Conservation (phyloP, 768 basidiomycete species). For the Lyophyllum atratum region DNA sequence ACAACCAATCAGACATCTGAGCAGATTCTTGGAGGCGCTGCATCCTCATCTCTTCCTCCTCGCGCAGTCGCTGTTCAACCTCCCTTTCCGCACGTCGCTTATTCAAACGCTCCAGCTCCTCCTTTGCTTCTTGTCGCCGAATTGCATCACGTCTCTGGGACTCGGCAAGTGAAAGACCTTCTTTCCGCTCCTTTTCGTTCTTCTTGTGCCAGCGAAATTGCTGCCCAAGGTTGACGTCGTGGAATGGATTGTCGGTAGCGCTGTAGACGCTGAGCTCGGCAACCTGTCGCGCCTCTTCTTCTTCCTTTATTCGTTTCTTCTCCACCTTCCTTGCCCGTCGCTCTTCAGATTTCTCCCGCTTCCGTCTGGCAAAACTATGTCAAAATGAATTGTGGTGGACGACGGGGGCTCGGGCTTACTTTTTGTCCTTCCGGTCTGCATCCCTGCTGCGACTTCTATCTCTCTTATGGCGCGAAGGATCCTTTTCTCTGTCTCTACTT, state of each 20-base stretch:
- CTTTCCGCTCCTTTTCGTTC: conserved; percentile 91
- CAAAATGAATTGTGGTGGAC: not conserved
- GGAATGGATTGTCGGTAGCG: conserved; percentile 96
- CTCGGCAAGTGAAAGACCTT: conserved; percentile 79
- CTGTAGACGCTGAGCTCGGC: conserved; percentile 97
- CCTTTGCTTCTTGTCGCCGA: conserved; percentile 87
- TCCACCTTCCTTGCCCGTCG: conserved; percentile 84
- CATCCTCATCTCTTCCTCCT: conserved; percentile 92
- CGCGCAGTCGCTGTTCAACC: conserved; percentile 81
- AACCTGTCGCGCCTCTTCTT: conserved; percentile 89
- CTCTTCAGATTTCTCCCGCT: conserved; percentile 86
- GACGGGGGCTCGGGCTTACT: conserved; percentile 34
- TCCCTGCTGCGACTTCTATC: conserved; percentile 41
- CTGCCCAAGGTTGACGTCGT: conserved; percentile 94
- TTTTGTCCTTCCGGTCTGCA: conserved; percentile 45
- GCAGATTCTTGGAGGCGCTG: conserved; percentile 89
- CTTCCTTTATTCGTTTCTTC: conserved; percentile 79
- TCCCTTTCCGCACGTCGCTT: conserved; percentile 90
- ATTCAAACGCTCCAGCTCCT: conserved; percentile 92
- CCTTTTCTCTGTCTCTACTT: conserved; percentile 19
- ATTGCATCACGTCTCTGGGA: conserved; percentile 77
- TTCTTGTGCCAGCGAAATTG: conserved; percentile 99
- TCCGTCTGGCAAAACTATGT: conserved; percentile 51
- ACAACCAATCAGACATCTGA: conserved; percentile 98
- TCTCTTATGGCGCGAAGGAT: conserved; percentile 25